phyloP scores from a whole-genome alignment of 2,329 filamentous ascomycete species.

The Sclerotinia spermophila region DNA sequence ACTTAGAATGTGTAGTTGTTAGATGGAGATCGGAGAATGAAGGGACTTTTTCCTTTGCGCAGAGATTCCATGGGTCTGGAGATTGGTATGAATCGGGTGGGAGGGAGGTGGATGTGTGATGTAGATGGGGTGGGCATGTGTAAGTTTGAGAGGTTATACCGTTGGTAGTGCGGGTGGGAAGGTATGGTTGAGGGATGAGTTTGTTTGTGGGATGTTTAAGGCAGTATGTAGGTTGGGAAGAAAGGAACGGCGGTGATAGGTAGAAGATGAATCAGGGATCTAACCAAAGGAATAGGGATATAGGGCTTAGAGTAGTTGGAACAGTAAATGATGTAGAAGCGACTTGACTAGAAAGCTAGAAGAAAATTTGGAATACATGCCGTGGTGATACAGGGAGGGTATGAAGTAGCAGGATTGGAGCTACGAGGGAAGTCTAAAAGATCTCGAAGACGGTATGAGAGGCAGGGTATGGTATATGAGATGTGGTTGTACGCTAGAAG shows the following conservation, averaged over 20 bases:
- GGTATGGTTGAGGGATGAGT: neutral
- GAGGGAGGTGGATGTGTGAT: neutral
- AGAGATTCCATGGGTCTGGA: neutral
- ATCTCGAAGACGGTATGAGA: neutral
- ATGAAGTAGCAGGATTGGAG: neutral
- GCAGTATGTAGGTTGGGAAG: neutral
- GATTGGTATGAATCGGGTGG: neutral
- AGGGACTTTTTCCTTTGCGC: neutral
- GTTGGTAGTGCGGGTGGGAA: neutral
- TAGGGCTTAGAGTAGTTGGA: neutral
- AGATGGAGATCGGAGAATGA: neutral
- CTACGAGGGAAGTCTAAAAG: neutral
- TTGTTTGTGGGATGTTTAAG: neutral
- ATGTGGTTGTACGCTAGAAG: neutral
- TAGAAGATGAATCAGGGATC: neutral
- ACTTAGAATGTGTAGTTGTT: neutral
- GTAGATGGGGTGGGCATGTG: neutral
- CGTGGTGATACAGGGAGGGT: neutral
- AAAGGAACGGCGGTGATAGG: neutral
- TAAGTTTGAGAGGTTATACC: neutral
- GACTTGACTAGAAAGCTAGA: constrained; percentile 9
- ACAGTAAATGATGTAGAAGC: neutral
- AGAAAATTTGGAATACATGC: neutral
- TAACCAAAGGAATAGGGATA: constrained; percentile 32
- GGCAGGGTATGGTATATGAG: neutral